Base-by-base conservation (phyloP, 164 flowering plant species). In the Tetrastigma voinierianum region DNA sequence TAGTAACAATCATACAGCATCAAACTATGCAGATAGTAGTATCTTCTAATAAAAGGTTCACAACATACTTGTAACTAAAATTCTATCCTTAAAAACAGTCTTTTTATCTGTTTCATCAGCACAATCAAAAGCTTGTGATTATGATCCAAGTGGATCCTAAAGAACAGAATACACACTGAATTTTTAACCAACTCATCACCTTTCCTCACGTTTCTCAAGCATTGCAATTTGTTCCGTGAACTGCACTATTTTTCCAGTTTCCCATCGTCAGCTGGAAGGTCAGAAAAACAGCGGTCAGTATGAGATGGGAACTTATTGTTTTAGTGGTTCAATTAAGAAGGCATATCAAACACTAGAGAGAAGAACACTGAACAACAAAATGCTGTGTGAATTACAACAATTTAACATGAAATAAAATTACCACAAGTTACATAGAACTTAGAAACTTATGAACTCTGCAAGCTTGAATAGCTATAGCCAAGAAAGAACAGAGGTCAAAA, bases 61-160 rank as follows among this genome's bases (percentile, higher is more conserved):
- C 99, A 93, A 68, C 99, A 93, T n/a, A 98, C 99, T 80, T 89
- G 84, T 81, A 32, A 96, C 97, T 62, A 97, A 93, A 56, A 93
- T 96, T 77, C 83, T 88, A 80, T 96, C 99, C 0, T 93, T 93
- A 80, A 96, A 96, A 55, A 96, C 99, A 58, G 93, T 82, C 78
- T 88, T 96, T n/a, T 83, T 96, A 96, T 72, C 99, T 96, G 90
- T 78, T 74, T 52, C 75, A 79, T 20, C 24, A 9, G 57, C 19
- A 40, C 59, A 47, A 23, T 17, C 44, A 63, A 25, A 68, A 59
- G 19, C 25, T 56, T 65, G 61, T 62, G 65, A 48, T 46, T 20
- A 51, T 10, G 8, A 58, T 25, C 6, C 46, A 4, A 14, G 21
- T 56, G 48, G 24, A 65, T 9, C 15, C n/a, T 48, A 21, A 21